Percentiles rank a stretch among this genome's conserved stretches.
Evolutionary conservation across 2,329 filamentous ascomycete species (phyloP).

Genomic region (Triangularia verruculosa): DNA sequence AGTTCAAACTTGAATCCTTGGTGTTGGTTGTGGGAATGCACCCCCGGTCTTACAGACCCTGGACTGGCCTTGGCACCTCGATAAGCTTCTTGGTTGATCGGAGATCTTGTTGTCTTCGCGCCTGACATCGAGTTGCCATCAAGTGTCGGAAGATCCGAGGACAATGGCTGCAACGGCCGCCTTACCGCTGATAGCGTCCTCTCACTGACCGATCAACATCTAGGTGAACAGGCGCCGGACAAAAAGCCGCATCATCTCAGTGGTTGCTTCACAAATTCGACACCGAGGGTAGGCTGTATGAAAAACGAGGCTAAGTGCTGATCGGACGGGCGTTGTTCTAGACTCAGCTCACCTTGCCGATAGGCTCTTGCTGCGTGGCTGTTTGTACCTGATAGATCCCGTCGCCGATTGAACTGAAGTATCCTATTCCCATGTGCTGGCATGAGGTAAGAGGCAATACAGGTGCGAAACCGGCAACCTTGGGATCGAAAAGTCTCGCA

Average conservation of each 20-base stretch:
- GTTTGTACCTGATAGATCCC: neutral
- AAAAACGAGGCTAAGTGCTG: neutral
- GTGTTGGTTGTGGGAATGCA: neutral
- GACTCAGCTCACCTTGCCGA: neutral
- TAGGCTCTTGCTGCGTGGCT: neutral
- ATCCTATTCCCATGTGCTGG: neutral
- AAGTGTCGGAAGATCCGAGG: slow-evolving; percentile 13
- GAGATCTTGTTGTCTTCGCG: slow-evolving; percentile 7
- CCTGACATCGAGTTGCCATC: neutral
- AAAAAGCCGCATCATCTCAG: neutral
- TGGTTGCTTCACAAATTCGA: neutral
- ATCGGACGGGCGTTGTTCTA: neutral
- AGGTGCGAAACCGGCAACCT: slow-evolving; percentile 1
- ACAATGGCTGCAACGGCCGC: neutral
- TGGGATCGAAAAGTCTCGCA: neutral
- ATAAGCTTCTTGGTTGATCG: slow-evolving; percentile 18
- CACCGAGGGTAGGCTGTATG: neutral
- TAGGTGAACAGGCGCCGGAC: neutral
- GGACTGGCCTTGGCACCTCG: slow-evolving; percentile 10
- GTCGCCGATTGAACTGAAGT: too few relatives aligned
- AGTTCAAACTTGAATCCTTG: neutral
- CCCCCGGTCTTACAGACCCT: neutral
- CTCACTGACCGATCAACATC: neutral
- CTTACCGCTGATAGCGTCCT: neutral
- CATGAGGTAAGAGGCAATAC: neutral